These are phyloP conservation scores for Dothidotthia symphoricarpi DNA, from an alignment of 2,329 filamentous ascomycete species.

Conservation along the genomic window DNA sequence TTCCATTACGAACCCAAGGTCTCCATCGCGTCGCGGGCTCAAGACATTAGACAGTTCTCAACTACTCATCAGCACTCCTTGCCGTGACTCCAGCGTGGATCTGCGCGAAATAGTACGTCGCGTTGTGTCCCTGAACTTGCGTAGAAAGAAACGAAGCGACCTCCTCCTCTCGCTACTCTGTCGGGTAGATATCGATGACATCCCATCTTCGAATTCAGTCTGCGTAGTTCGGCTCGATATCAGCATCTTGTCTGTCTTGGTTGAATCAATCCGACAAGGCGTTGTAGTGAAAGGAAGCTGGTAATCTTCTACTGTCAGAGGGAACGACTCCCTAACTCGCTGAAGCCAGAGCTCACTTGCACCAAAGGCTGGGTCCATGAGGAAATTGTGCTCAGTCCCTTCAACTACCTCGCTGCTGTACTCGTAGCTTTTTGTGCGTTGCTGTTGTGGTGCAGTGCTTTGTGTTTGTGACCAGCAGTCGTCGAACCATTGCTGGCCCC, in stretches of 20 bases:
- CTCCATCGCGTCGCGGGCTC: no score
- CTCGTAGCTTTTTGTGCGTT: constrained; percentile 8
- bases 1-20: no score
- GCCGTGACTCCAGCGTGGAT: no score
- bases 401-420: constrained; percentile 20
- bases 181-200: background rate
- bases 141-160: no score
- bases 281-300: background rate
- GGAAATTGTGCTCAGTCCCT: constrained; percentile 26
- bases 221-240: background rate
- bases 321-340: constrained; percentile 24
- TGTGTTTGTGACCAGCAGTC: constrained; percentile 19
- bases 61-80: no score
- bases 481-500: constrained; percentile 29
- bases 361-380: constrained; percentile 29
- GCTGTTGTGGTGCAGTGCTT: background rate
- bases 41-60: no score
- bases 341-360: constrained; percentile 26
- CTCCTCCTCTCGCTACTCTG: no score
- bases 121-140: no score
- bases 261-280: no score
- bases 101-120: no score
- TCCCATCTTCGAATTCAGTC: background rate
- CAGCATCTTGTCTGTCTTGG: no score
- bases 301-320: constrained; percentile 4